These are phyloP conservation scores for Rhodamnia argentea DNA, from an alignment of 345 rosid genomes.

Conservation along the genomic window DNA sequence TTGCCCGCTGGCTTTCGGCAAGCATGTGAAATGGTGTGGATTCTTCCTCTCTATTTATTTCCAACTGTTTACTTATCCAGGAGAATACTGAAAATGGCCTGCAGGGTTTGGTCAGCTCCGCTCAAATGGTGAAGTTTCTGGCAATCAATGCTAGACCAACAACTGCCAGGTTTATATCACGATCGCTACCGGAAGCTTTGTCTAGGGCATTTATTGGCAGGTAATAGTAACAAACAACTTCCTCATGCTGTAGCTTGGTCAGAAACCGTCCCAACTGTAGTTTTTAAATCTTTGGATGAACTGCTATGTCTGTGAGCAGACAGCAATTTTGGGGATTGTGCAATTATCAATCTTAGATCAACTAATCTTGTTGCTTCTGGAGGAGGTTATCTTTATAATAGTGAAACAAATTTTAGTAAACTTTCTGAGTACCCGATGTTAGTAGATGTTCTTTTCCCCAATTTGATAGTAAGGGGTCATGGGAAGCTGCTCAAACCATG, in stretches of 20 bases:
- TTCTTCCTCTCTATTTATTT: neutral
- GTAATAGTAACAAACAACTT: slow-evolving; percentile 20
- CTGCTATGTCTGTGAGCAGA: neutral
- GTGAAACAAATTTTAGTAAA: neutral
- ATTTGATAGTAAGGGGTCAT: neutral
- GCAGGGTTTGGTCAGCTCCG: slow-evolving; percentile 97
- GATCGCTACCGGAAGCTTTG: slow-evolving; percentile 75
- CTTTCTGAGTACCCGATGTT: neutral
- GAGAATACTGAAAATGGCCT: slow-evolving; percentile 1
- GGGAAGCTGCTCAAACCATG: neutral
- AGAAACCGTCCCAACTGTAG: neutral
- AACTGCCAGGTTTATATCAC: slow-evolving; percentile 66
- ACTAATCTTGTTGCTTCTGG: neutral
- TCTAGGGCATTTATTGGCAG: slow-evolving; percentile 97
- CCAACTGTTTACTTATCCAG: neutral
- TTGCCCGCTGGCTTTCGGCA: slow-evolving; percentile 96
- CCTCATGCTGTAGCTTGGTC: neutral
- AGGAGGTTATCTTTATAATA: neutral
- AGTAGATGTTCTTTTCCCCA: neutral
- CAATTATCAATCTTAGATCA: neutral
- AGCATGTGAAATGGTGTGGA: slow-evolving; percentile 86
- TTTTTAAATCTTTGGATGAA: neutral
- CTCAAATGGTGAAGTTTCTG: slow-evolving; percentile 85
- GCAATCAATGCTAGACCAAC: slow-evolving; percentile 96
- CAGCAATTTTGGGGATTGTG: neutral